A percentile compares a stretch with the other conserved stretches of the same genome.
Evolutionary conservation across 192 early-diverging fungal species (phyloP).

Genomic region (Geranomyces michiganensis): DNA sequence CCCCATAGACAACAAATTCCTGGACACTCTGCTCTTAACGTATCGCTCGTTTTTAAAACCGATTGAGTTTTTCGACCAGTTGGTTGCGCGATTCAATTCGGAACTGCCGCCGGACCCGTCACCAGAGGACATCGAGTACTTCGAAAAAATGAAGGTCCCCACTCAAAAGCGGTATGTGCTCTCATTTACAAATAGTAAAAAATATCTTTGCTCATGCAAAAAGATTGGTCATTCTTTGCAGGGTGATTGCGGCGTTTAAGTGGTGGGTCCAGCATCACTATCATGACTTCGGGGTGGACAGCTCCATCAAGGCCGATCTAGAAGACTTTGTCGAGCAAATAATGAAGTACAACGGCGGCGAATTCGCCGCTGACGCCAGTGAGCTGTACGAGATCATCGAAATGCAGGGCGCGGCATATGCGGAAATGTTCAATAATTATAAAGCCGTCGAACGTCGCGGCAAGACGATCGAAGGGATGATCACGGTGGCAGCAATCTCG

Average conservation of each 20-base stretch:
- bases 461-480: conserved; percentile 57
- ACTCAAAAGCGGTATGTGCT: conserved; percentile 50
- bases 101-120: conserved; percentile 47
- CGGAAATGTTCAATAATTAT: conserved; percentile 53
- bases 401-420: conserved; percentile 43
- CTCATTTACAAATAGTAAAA: too few relatives aligned
- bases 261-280: conserved; percentile 60
- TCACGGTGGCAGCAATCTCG: conserved; percentile 52
- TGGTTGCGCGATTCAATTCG: conserved; percentile 54
- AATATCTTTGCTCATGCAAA: not conserved
- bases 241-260: conserved; percentile 49
- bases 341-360: conserved; percentile 29
- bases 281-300: conserved; percentile 60
- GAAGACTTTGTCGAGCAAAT: conserved; percentile 50
- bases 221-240: conserved; percentile 4
- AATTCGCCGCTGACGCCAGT: conserved; percentile 32
- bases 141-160: conserved; percentile 48
- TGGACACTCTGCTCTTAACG: conserved; percentile 56
- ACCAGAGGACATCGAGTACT: conserved; percentile 52
- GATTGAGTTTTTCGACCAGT: conserved; percentile 52
- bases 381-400: conserved; percentile 45
- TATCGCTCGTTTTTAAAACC: conserved; percentile 58
- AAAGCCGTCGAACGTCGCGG: conserved; percentile 49
- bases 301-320: conserved; percentile 45
- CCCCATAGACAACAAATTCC: conserved; percentile 46